These are phyloP conservation scores for Garcia nutans DNA, from an alignment of 345 rosid species.

Conservation along the genomic window DNA sequence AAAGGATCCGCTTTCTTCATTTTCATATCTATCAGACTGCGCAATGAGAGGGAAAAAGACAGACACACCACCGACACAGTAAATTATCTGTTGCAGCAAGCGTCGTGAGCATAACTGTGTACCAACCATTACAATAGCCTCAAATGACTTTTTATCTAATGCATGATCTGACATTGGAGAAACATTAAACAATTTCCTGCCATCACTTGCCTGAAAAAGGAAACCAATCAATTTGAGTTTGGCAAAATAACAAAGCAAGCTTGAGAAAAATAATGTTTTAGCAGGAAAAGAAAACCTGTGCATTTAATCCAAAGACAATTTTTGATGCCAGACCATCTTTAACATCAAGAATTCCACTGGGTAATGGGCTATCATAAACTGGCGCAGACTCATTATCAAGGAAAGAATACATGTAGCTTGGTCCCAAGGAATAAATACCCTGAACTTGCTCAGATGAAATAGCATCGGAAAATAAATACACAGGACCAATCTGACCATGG, in stretches of 20 bases:
- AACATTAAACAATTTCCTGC: slow-evolving; percentile 80
- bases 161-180: slow-evolving; percentile 62
- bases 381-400: slow-evolving; percentile 71
- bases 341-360: slow-evolving; percentile 80
- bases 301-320: slow-evolving; percentile 85
- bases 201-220: slow-evolving; percentile 82
- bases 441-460: slow-evolving; percentile 82
- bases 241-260: slow-evolving; percentile 7
- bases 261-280: not conserved
- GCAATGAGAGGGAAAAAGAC: slow-evolving; percentile 92
- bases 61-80: slow-evolving; percentile 95
- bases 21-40: slow-evolving; percentile 78
- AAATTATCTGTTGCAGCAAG: slow-evolving; percentile 85
- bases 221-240: slow-evolving; percentile 20
- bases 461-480: slow-evolving; percentile 79
- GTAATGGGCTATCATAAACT: slow-evolving; percentile 50
- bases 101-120: slow-evolving; percentile 90
- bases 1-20: slow-evolving; percentile 44
- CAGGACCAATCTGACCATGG: slow-evolving; percentile 92
- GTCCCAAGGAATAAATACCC: slow-evolving; percentile 76
- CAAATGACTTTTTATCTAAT: slow-evolving; percentile 66
- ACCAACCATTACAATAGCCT: slow-evolving; percentile 72
- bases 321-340: slow-evolving; percentile 94
- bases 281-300: slow-evolving; percentile 57
- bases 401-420: slow-evolving; percentile 96